A percentile compares a stretch with the other conserved stretches of the same genome.
Conservation (phyloP, 1,284 basidiomycete genomes). For the Trichosporon faecale region DNA sequence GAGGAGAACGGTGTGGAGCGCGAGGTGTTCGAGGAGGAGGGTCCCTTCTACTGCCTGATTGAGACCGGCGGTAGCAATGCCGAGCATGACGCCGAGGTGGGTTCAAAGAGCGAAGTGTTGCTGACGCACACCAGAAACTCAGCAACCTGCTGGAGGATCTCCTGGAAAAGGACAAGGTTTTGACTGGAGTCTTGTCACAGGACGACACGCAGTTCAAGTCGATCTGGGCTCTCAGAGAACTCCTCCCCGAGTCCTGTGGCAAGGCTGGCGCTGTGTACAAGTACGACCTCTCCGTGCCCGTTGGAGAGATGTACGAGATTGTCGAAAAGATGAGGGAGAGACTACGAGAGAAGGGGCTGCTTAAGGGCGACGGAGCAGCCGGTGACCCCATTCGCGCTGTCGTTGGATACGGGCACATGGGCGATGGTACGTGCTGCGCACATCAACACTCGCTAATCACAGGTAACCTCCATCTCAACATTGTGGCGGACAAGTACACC, state of each 20-base stretch:
- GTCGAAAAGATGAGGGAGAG: slow-evolving; percentile 77
- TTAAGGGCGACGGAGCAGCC: slow-evolving; percentile 59
- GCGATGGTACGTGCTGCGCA: slow-evolving; percentile 67
- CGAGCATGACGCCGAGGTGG: slow-evolving; percentile 92
- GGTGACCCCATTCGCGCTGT: slow-evolving; percentile 70
- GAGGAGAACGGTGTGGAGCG: slow-evolving; percentile 46
- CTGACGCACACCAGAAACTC: slow-evolving; percentile 70
- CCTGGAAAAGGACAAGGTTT: slow-evolving; percentile 73
- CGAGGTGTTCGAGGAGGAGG: slow-evolving; percentile 60
- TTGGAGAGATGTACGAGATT: slow-evolving; percentile 82
- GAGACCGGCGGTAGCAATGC: slow-evolving; percentile 93
- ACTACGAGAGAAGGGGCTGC: slow-evolving; percentile 68
- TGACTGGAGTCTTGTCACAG: slow-evolving; percentile 90
- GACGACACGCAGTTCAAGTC: slow-evolving; percentile 84
- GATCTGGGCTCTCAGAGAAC: slow-evolving; percentile 92
- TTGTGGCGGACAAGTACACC: slow-evolving; percentile 79
- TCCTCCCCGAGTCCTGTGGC: slow-evolving; percentile 85
- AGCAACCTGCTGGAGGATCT: slow-evolving; percentile 74
- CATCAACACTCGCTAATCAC: not conserved
- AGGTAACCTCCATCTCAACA: slow-evolving; percentile 95
- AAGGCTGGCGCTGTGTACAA: slow-evolving; percentile 97
- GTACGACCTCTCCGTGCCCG: slow-evolving; percentile 92
- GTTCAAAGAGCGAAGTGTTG: not conserved
- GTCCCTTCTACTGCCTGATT: slow-evolving; percentile 82
- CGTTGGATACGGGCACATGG: slow-evolving; percentile 92